Evolutionary conservation across 768 basidiomycete species (phyloP).

Genomic region (Kwoniella sp.): DNA sequence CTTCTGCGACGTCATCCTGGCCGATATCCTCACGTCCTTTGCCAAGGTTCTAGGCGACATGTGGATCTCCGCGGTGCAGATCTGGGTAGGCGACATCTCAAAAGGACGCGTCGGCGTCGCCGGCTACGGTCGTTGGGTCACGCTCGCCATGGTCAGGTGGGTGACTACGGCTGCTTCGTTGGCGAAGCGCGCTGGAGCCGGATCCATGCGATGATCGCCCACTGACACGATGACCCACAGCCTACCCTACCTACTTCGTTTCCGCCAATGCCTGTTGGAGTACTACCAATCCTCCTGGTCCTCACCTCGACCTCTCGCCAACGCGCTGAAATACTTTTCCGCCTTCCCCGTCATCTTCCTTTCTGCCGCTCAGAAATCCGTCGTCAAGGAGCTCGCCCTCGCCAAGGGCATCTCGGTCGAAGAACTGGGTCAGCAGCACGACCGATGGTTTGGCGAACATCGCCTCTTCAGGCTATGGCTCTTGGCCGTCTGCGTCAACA

Average conservation of each 20-base stretch:
- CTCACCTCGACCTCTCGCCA: conserved; percentile 71
- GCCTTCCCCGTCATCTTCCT: conserved; percentile 94
- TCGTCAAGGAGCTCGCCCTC: conserved; percentile 60
- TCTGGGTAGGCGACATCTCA: conserved; percentile 77
- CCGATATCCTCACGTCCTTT: conserved; percentile 93
- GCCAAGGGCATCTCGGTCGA: conserved; percentile 53
- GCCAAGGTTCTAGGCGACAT: conserved; percentile 94
- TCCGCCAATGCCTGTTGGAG: conserved; percentile 91
- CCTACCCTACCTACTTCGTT: conserved; percentile 81
- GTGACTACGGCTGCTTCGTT: conserved; percentile 15
- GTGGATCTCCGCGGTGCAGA: conserved; percentile 81
- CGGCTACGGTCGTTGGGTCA: conserved; percentile 67
- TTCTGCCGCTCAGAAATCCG: conserved; percentile 79
- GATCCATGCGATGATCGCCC: no score
- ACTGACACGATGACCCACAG: no score
- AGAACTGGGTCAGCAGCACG: conserved; percentile 50
- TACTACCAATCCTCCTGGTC: conserved; percentile 63
- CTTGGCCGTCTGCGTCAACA: conserved; percentile 77
- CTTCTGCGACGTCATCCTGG: conserved; percentile 89
- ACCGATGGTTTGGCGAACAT: conserved; percentile 69
- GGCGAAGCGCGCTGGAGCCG: neutral
- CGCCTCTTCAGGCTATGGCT: conserved; percentile 82
- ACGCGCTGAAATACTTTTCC: conserved; percentile 92
- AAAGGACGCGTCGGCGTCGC: conserved; percentile 61
- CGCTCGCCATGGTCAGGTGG: conserved; percentile 84